These are phyloP conservation scores for Solanum arcanum DNA, from an alignment of 257 asterid species.

Conservation along the genomic window DNA sequence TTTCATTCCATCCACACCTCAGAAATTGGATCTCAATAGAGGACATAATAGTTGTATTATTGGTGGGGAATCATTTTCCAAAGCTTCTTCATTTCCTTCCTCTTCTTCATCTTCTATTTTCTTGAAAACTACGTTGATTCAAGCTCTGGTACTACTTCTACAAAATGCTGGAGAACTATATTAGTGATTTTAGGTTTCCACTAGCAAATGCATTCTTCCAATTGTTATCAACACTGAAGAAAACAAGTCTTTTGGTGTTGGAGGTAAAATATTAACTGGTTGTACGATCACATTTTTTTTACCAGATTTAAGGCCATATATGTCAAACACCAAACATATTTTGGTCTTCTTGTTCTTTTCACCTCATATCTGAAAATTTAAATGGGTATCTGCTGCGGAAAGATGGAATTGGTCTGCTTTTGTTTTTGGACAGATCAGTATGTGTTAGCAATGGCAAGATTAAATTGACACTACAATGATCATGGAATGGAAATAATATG, in stretches of 20 bases:
- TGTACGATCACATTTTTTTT: not conserved
- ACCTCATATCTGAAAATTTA: not conserved
- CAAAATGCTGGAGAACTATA: not conserved
- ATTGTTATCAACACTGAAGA: not conserved
- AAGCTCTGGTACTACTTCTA: not conserved
- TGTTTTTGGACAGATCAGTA: not conserved
- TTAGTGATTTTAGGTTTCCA: not conserved
- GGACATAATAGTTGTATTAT: not conserved
- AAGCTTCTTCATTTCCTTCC: not conserved
- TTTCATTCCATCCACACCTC: not conserved
- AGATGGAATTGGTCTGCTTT: not conserved
- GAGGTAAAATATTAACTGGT: not conserved
- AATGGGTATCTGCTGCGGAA: not conserved
- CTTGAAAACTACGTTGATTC: not conserved
- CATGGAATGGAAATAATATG: not conserved
- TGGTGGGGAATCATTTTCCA: not conserved
- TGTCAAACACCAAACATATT: not conserved
- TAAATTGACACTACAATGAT: not conserved
- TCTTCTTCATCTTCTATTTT: not conserved
- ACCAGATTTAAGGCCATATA: not conserved
- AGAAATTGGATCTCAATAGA: not conserved
- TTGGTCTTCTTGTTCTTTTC: not conserved
- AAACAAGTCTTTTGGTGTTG: not conserved
- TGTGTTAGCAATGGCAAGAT: not conserved
- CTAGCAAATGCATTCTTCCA: not conserved